Percentiles rank a stretch among this genome's conserved stretches.
These are phyloP conservation scores for Mucor piriformis DNA, from an alignment of 371 early-diverging fungal species.

Conservation along the genomic window DNA sequence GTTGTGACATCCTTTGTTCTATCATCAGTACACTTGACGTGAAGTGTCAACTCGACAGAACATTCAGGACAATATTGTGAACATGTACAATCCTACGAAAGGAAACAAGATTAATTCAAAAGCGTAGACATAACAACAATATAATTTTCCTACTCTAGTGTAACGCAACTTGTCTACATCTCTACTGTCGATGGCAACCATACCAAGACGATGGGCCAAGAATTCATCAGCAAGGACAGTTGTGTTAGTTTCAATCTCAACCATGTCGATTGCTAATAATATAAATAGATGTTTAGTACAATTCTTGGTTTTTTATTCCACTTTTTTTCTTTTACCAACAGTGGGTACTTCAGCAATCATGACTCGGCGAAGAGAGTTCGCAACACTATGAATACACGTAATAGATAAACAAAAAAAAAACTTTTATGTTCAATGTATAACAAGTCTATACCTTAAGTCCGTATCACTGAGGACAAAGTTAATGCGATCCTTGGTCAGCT, in stretches of 20 bases:
- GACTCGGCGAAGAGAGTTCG: slow-evolving; percentile 95
- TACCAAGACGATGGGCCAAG: slow-evolving; percentile 97
- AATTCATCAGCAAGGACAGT: slow-evolving; percentile 99
- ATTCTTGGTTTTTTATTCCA: background rate
- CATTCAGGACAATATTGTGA: slow-evolving; percentile 87
- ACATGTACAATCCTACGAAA: slow-evolving; percentile 86
- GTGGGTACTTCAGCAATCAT: slow-evolving; percentile 99
- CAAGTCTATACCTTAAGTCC: slow-evolving; percentile 65
- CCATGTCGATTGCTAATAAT: slow-evolving; percentile 93
- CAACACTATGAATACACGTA: slow-evolving; percentile 61
- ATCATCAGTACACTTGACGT: slow-evolving; percentile 84
- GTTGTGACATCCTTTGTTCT: slow-evolving; percentile 82
- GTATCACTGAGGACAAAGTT: slow-evolving; percentile 79
- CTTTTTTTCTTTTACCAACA: slow-evolving; percentile 57
- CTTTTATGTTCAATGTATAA: background rate
- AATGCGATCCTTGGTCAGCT: slow-evolving; percentile 68
- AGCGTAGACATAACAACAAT: background rate
- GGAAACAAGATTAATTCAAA: background rate
- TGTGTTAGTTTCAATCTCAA: slow-evolving; percentile 94
- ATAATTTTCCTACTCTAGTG: slow-evolving; percentile 64
- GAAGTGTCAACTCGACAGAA: slow-evolving; percentile 86
- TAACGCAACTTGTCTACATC: slow-evolving; percentile 82
- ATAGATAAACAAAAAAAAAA: background rate
- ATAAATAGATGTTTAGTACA: background rate
- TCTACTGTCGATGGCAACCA: slow-evolving; percentile 91